Percentiles rank a stretch among this genome's conserved stretches.
Evolutionary conservation across 139 green algal genomes (phyloP).

Genomic region (Spirogloea muscicola): DNA sequence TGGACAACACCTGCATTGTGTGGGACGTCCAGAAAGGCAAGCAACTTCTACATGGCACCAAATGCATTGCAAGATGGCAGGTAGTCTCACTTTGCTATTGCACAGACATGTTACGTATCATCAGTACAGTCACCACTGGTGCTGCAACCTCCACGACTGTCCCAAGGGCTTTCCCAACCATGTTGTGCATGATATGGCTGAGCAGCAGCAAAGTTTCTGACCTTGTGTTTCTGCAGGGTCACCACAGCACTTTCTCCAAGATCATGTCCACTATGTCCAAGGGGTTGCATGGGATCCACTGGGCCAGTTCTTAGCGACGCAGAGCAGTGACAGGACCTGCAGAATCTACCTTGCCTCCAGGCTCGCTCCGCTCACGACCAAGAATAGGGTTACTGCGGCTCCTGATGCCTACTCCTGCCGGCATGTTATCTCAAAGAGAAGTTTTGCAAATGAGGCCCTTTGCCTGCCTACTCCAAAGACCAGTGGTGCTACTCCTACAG

Average conservation of each 20-base stretch:
- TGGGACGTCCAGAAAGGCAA: slow-evolving; percentile 48
- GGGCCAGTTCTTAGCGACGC: slow-evolving; percentile 68
- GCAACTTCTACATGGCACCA: no score
- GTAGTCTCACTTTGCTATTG: no score
- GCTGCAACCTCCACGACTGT: no score
- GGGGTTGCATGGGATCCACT: slow-evolving; percentile 93
- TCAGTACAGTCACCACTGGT: no score
- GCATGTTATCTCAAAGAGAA: slow-evolving; percentile 6
- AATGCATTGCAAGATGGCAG: no score
- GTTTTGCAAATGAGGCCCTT: no score
- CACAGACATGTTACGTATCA: no score
- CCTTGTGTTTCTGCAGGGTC: background rate
- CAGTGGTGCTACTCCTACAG: no score
- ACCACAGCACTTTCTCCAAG: slow-evolving; percentile 51
- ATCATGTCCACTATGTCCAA: slow-evolving; percentile 82
- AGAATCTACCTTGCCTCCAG: slow-evolving; percentile 54
- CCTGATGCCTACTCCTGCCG: background rate
- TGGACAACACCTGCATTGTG: slow-evolving; percentile 74
- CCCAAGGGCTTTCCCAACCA: no score
- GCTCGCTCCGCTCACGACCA: background rate
- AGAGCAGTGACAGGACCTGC: slow-evolving; percentile 79
- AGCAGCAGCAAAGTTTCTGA: no score
- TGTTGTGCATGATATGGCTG: no score
- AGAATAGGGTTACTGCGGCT: slow-evolving; percentile 3
- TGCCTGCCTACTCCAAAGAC: no score